phyloP scores from a whole-genome alignment of 1,139 yeast species.

The Saccharomyces hybrid region DNA sequence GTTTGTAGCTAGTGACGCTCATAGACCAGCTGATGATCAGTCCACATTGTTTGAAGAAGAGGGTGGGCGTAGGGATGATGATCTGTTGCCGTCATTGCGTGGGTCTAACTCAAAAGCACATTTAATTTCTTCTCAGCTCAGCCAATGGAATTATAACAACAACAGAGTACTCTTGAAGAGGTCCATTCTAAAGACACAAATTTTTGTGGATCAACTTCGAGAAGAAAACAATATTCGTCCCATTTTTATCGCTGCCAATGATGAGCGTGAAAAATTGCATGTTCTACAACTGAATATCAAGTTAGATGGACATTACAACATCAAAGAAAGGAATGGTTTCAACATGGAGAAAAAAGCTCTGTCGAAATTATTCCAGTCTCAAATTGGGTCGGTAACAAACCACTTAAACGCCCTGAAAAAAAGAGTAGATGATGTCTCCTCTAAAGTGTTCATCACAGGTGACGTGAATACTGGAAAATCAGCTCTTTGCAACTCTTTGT shows the following conservation, averaged over 20 bases:
- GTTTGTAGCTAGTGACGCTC: neutral
- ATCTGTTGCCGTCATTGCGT: conserved; percentile 1
- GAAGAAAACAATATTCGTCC: conserved; percentile 26
- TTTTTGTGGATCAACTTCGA: conserved; percentile 18
- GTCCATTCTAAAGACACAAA: conserved; percentile 18
- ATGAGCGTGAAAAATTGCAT: conserved; percentile 11
- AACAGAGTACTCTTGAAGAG: conserved; percentile 22
- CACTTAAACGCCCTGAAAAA: conserved; percentile 71
- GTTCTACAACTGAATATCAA: conserved; percentile 25
- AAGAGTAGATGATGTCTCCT: conserved; percentile 83
- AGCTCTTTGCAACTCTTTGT: conserved; percentile 85
- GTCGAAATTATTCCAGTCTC: conserved; percentile 25
- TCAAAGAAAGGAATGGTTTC: conserved; percentile 9
- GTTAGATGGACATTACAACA: conserved; percentile 22
- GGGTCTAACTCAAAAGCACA: conserved; percentile 13
- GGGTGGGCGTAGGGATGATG: conserved; percentile 1
- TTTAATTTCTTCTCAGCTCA: conserved; percentile 24
- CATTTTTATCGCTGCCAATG: conserved; percentile 15
- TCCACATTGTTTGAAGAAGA: conserved; percentile 1
- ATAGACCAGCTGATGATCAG: neutral
- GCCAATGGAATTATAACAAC: conserved; percentile 30
- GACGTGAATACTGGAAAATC: conserved; percentile 96
- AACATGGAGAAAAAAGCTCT: conserved; percentile 25
- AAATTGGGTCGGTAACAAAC: conserved; percentile 38
- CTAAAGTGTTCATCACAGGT: conserved; percentile 94